phyloP scores from a whole-genome alignment of 176 grass and related monocot species.

The Musa schizocarpa region DNA sequence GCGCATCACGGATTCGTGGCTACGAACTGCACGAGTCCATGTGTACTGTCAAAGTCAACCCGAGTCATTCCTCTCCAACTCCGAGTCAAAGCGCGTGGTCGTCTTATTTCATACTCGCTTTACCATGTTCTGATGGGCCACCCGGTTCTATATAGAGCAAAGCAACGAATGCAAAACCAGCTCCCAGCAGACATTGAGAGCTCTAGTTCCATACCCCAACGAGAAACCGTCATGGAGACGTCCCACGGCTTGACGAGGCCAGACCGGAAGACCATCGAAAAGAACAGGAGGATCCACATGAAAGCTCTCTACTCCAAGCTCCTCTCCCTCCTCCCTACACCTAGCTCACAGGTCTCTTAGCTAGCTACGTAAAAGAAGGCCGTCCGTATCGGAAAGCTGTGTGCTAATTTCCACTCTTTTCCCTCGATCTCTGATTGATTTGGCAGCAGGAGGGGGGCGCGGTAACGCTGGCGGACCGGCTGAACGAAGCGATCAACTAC shows the following conservation, averaged over 20 bases:
- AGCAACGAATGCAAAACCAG: no score
- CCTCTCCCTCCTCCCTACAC: not conserved
- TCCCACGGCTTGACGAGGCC: not conserved
- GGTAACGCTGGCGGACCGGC: constrained; percentile 32
- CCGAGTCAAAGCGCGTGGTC: no score
- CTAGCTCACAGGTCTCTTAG: not conserved
- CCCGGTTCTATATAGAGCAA: no score
- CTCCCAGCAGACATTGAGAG: no score
- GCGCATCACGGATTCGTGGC: no score
- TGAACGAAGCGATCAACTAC: constrained; percentile 47
- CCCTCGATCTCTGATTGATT: no score
- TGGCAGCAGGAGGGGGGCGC: not conserved
- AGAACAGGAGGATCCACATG: constrained; percentile 7
- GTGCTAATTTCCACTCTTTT: not conserved
- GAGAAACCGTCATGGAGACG: not conserved
- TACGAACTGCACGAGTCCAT: no score
- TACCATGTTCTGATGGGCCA: no score
- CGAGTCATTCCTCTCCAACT: no score
- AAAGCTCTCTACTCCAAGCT: constrained; percentile 3
- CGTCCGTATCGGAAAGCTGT: not conserved
- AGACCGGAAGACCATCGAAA: constrained; percentile 13
- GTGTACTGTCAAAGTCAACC: no score
- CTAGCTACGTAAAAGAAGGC: not conserved
- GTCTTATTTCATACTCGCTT: no score
- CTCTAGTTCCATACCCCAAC: no score